Evolutionary conservation across 768 basidiomycete species (phyloP).

Genomic region (Lanmaoa rubissima): DNA sequence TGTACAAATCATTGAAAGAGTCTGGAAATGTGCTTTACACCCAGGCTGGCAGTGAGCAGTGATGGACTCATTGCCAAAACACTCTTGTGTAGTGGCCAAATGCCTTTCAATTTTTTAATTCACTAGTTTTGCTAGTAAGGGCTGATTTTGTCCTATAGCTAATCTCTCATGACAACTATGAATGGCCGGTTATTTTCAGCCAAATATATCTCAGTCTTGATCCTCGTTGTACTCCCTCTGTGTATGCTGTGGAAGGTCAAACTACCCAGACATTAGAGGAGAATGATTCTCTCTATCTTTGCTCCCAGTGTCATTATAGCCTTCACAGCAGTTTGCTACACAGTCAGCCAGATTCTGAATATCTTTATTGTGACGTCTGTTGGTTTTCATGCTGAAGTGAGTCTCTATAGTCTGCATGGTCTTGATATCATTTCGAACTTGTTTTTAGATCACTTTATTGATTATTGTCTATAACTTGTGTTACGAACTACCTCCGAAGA

Average conservation of each 20-base stretch:
- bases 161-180: background rate
- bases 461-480: conserved; percentile 11
- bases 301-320: conserved; percentile 12
- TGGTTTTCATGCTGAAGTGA: conserved; percentile 6
- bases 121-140: too few relatives aligned
- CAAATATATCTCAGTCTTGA: conserved; percentile 3
- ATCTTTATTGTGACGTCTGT: background rate
- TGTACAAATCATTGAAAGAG: background rate
- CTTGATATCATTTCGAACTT: background rate
- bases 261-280: conserved; percentile 10
- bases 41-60: too few relatives aligned
- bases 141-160: too few relatives aligned
- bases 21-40: background rate
- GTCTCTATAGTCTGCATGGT: background rate
- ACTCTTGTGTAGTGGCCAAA: background rate
- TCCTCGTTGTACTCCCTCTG: conserved; percentile 9
- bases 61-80: background rate
- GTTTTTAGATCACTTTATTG: conserved; percentile 1
- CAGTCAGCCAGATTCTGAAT: background rate
- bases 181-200: conserved; percentile 1
- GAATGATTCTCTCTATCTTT: conserved; percentile 2
- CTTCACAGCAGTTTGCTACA: background rate
- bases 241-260: conserved; percentile 17
- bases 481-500: too few relatives aligned
- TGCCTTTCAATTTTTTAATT: background rate